Base-by-base conservation (phyloP, 2,329 filamentous ascomycete species). In the Aspergillus caelatus region DNA sequence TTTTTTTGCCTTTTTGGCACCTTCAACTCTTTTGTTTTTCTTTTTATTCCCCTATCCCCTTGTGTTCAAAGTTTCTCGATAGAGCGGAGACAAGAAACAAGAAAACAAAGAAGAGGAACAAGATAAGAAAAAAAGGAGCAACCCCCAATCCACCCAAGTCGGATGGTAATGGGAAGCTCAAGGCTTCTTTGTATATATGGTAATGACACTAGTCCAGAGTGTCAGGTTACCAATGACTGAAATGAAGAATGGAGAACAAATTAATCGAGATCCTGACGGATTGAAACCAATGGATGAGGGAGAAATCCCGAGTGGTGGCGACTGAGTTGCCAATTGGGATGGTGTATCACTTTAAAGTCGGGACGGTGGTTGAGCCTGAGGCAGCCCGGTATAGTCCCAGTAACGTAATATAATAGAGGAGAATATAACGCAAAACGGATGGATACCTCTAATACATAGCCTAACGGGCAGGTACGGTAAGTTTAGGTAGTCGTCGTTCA, bases 301-400 rank as follows among this genome's bases (percentile, higher is more conserved):
- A 56, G 57, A 59, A 48, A 41, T 48, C 57, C 59, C 58, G 46
- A 62, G 23, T 61, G 53, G 62, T 61, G 61, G 60, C 59, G 58
- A 64, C 32, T 28, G 28, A 46, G 43, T 28, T 54, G 58, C 64
- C 55, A 65, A 59, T 63, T 58, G 53, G 60, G 56, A 62, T 34
- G n/a, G 16, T 41, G 32, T 54, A 62, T 43, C n/a, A 30, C 50
- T 59, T 9, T 32, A 36, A 39, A 39, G 21, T 23, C 2, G 32
- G n/a, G n/a, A 23, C 2, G 11, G 23, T n/a, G 10, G 11, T 39
- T 28, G 52, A 39, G 52, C 32, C 52, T 55, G 10, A 55, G 32
- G 52, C 32, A 36, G 12, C 52, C 11, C 11, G 32, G 32, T 55
- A 39, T 55, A 55, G 56, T 34, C 23, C 23, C 45, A 46, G 28